Evolutionary conservation across 2,329 filamentous ascomycete genomes (phyloP), one percentile per base, ranked within the genome.

Genomic region (Chaetomiaceae sp.): DNA sequence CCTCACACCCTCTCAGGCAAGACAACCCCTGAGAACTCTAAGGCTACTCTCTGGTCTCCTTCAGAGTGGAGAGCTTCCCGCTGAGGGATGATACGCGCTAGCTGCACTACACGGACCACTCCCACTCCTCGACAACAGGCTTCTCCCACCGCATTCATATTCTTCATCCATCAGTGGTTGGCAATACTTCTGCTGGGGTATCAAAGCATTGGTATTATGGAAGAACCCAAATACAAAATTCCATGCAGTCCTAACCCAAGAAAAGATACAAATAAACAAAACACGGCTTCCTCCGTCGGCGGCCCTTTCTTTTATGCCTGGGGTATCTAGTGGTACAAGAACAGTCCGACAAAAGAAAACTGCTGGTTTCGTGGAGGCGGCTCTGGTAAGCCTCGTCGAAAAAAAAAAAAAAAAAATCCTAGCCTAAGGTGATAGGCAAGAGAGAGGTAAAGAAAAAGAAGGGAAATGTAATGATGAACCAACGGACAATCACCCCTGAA

Each of bases 251-350:
- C 27, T 27, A 47, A 29, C n/a, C 51, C 36, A 47, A 25, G n/a
- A n/a, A n/a, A n/a, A n/a, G n/a, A n/a, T n/a, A n/a, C n/a, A n/a
- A n/a, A n/a, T n/a, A n/a, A 38, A 38, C 34, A 20, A 34, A 19
- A 40, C 37, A 42, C 12, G 20, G 17, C 27, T 46, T 49, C 22
- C 39, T n/a, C 47, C 15, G 44, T 15, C 40, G 39, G 31, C 22
- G 20, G 23, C 29, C 27, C 12, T 40, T 17, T 51, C 12, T 27
- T 45, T 36, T 53, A 51, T 58, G 54, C 52, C 47, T 58, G 59
- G n/a, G 58, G 59, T 61, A 61, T 60, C 56, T 61, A 59, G 46
- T 59, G 52, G 51, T 61, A 55, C 58, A 59, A 34, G 19, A n/a
- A 27, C 44, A 36, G 39, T 42, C 29, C 38, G 46, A 53, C 49